Evolutionary conservation across 2,329 filamentous ascomycete genomes (phyloP).

Genomic region (Botrytis fabae): DNA sequence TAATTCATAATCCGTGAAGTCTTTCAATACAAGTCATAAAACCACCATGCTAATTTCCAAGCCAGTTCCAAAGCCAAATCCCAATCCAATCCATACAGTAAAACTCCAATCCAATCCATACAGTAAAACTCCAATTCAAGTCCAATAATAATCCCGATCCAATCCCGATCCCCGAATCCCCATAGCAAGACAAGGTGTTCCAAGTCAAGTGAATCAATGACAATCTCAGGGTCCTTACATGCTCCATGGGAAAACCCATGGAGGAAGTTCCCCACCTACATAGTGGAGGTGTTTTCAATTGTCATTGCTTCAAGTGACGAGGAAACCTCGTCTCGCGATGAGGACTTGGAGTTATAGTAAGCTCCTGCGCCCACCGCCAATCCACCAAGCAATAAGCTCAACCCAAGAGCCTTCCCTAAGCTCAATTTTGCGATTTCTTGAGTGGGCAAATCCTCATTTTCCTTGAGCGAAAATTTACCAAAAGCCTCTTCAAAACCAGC

Average conservation of each 20-base stretch:
- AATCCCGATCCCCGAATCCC: neutral
- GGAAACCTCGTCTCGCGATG: constrained; percentile 4
- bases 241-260: constrained; percentile 1
- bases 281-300: constrained; percentile 16
- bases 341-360: neutral
- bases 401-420: neutral
- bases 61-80: neutral
- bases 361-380: constrained; percentile 10
- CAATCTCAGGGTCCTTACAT: constrained; percentile 8
- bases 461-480: neutral
- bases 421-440: neutral
- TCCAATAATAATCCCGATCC: neutral
- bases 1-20: constrained; percentile 2
- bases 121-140: neutral
- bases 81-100: neutral
- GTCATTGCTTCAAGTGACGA: constrained; percentile 8
- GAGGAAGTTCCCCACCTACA: constrained; percentile 13
- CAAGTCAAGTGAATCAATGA: neutral
- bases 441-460: neutral
- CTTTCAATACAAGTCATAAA: neutral
- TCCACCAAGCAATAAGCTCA: constrained; percentile 6
- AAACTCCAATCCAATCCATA: neutral
- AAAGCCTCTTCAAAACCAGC: constrained; percentile 5
- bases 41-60: neutral
- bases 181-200: neutral